phyloP scores from a whole-genome alignment of 257 asterid species.

The Gynochthodes officinalis region DNA sequence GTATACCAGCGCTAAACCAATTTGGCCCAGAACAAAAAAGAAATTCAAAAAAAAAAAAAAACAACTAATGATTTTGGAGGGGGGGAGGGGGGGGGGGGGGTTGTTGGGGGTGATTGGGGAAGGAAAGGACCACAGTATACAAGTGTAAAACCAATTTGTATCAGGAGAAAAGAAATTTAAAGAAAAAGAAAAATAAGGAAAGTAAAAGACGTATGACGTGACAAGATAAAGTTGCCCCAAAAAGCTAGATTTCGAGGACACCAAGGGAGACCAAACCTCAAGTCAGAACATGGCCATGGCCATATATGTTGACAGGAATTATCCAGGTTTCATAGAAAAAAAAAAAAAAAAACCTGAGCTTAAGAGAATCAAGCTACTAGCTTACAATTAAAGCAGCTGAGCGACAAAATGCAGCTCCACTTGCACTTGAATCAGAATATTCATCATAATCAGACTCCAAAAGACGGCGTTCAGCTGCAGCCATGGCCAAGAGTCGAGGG shows the following conservation, averaged over 20 bases:
- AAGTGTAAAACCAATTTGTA: background rate
- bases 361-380: conserved; percentile 4
- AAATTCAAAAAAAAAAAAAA: no score
- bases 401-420: conserved; percentile 53
- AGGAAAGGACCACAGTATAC: background rate
- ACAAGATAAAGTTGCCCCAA: background rate
- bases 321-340: background rate
- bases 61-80: no score
- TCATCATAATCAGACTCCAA: conserved; percentile 46
- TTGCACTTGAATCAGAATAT: conserved; percentile 38
- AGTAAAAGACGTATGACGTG: background rate
- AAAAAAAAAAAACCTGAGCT: background rate
- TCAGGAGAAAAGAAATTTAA: background rate
- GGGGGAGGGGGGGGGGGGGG: background rate
- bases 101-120: no score
- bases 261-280: background rate
- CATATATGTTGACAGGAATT: background rate
- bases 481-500: conserved; percentile 46
- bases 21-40: background rate
- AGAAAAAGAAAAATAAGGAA: background rate
- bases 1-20: background rate
- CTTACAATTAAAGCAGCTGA: conserved; percentile 48
- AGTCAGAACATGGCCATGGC: background rate
- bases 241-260: background rate
- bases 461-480: conserved; percentile 43